Evolutionary conservation across 257 asterid species (phyloP), one percentile per base, ranked within the genome.

Genomic region (Fraxinus pennsylvanica): DNA sequence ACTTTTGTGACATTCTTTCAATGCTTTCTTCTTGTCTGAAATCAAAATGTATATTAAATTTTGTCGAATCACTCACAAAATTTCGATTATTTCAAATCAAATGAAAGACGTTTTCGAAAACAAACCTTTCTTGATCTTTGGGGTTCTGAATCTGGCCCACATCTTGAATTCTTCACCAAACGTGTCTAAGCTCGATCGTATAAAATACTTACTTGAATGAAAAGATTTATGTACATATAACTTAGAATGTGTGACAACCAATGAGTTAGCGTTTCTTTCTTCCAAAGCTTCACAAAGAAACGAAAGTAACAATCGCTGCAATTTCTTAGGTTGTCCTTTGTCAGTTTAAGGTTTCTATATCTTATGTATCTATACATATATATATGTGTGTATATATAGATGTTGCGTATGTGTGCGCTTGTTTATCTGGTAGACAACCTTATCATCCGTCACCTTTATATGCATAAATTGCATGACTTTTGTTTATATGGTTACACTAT

Each of bases 11-110:
- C 83, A 50, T 9, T 69, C 85, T 57, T 43, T 79, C 32, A 35
- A 43, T 75, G 50, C 77, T 74, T 82, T 81, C 74, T 76, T 81
- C 41, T 80, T 85, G 71, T 83, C 97, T 91, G 89, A 76, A 85
- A 80, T 9, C 72, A 43, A 74, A 59, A 65, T 2, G 36, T 36
- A 9, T 63, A 7, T 43, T 43, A 43, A 41, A 43, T 10, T 43
- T 43, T 10, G 43, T 36, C 41, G 41, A 36, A 36, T 36, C 43
- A 8, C 12, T 38, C 43, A 38, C 43, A 38, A 38, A 36, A 38
- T 38, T 38, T 38, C 43, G 12, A 38, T 29, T 21, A 59, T 61
- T 12, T 19, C 21, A 9, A 54, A 71, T 17, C 25, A 67, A 5
- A 6, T 17, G 5, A 2, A 50, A 15, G 6, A 38, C 9, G 13